Conservation (phyloP, 768 basidiomycete genomes). For the Xerocomellus dryophilus region DNA sequence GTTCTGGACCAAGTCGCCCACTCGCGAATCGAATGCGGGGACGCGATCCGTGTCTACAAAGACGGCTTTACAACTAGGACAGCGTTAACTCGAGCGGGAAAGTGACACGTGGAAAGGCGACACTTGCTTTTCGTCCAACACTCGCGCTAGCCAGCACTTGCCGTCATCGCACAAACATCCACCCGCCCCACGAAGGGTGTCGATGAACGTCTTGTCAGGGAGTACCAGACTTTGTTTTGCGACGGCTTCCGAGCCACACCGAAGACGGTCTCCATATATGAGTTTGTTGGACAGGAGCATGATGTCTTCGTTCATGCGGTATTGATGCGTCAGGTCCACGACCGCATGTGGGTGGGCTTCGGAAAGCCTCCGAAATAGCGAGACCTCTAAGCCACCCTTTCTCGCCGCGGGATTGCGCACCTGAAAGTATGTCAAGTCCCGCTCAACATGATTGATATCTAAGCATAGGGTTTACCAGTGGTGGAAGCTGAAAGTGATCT, state of each 20-base stretch:
- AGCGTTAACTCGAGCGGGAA: not conserved
- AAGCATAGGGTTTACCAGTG: conserved; percentile 55
- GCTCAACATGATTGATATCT: not conserved
- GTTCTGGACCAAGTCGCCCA: conserved; percentile 91
- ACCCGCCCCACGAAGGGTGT: conserved; percentile 39
- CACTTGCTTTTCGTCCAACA: conserved; percentile 63
- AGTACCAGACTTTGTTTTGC: conserved; percentile 58
- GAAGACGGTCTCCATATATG: conserved; percentile 74
- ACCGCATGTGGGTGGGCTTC: conserved; percentile 85
- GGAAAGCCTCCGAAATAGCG: conserved; percentile 85
- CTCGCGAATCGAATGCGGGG: conserved; percentile 74
- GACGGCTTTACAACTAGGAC: conserved; percentile 70
- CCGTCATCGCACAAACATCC: conserved; percentile 32
- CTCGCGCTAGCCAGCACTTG: conserved; percentile 67
- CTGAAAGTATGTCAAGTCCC: conserved; percentile 37
- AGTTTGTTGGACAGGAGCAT: conserved; percentile 88
- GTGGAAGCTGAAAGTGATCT: conserved; percentile 96
- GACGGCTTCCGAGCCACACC: conserved; percentile 73
- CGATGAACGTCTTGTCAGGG: conserved; percentile 44
- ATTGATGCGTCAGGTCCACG: conserved; percentile 83
- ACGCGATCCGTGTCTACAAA: conserved; percentile 92
- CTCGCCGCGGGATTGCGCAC: conserved; percentile 79
- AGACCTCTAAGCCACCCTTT: conserved; percentile 83
- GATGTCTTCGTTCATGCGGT: conserved; percentile 96
- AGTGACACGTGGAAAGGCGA: not conserved